Evolutionary conservation across 1,139 yeast species (phyloP).

Genomic region (Kodamaea arcana): DNA sequence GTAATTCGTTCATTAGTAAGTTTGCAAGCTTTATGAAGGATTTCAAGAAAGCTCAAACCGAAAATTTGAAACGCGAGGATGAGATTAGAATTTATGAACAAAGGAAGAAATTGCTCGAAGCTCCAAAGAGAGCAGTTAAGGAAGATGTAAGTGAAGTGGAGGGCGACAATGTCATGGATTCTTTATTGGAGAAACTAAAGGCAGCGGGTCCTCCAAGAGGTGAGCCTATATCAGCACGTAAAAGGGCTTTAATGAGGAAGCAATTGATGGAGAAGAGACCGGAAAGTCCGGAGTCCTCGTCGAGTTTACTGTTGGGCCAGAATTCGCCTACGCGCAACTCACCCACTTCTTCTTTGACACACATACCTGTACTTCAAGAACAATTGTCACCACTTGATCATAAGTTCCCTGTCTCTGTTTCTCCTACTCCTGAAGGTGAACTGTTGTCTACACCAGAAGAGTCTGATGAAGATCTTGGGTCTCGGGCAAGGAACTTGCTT

Average conservation of each 20-base stretch:
- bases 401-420: conserved; percentile 1
- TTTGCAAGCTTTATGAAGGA: conserved; percentile 71
- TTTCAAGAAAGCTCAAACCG: conserved; percentile 72
- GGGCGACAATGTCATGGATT: conserved; percentile 65
- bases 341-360: background rate
- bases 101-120: conserved; percentile 61
- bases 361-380: background rate
- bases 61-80: conserved; percentile 75
- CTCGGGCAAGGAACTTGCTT: conserved; percentile 56
- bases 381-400: conserved; percentile 3
- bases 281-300: background rate
- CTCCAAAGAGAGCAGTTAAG: conserved; percentile 24
- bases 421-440: background rate
- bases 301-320: too few relatives aligned
- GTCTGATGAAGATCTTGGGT: conserved; percentile 44
- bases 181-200: conserved; percentile 64
- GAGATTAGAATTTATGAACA: conserved; percentile 72
- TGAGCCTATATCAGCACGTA: conserved; percentile 76
- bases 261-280: conserved; percentile 40
- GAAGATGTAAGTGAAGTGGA: conserved; percentile 23
- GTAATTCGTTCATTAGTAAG: conserved; percentile 65
- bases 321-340: too few relatives aligned
- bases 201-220: conserved; percentile 71
- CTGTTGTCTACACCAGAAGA: background rate
- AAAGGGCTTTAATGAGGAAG: conserved; percentile 73